Evolutionary conservation across 306 rosid genomes (phyloP), one percentile per base, ranked within the genome.

Genomic region (Bauhinia variegata): DNA sequence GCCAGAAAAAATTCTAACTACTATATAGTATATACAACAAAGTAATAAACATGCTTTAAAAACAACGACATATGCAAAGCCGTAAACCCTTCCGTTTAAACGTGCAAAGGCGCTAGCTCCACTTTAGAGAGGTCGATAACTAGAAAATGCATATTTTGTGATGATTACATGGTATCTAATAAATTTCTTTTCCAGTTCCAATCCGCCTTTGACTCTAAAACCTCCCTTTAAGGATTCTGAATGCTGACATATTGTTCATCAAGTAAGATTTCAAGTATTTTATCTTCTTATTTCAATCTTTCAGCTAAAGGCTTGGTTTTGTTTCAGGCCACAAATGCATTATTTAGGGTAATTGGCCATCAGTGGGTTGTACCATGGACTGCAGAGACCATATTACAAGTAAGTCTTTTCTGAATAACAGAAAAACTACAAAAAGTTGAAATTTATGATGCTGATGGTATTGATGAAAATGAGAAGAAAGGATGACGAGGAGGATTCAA

Each of bases 321-420:
- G 46, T 73, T 77, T 76, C 93, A 91, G 97, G 84, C 70, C 58
- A 81, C 86, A 44, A 80, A 77, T 68, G 78, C 84, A 52, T 72
- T 66, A 50, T 65, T 58, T 56, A 77, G 72, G 70, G 88, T 78
- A 56, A 62, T 89, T 71, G 95, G 91, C 37, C 33, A 77, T 48
- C 80, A 73, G 46, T 95, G 99, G 99, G 82, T 81, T 75, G 97
- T 93, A 73, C 97, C 99, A 8, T 93, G 99, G 97, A 73, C 79
- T 46, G 96, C 87, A 33, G 77, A 84, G 78, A 95, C 97, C 75
- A 95, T 95, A 80, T 44, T 95, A 60, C 95, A 85, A 82, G 97
- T 84, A 76, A 76, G 88, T 64, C 23, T 33, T 63, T 63, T 63
- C 68, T 47, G 33, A 60, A 64, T 15, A 13, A 81, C 43, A 64